Evolutionary conservation across 2,329 filamentous ascomycete species (phyloP), one percentile per base, ranked within the genome.

Genomic region (Colletotrichum navitas): DNA sequence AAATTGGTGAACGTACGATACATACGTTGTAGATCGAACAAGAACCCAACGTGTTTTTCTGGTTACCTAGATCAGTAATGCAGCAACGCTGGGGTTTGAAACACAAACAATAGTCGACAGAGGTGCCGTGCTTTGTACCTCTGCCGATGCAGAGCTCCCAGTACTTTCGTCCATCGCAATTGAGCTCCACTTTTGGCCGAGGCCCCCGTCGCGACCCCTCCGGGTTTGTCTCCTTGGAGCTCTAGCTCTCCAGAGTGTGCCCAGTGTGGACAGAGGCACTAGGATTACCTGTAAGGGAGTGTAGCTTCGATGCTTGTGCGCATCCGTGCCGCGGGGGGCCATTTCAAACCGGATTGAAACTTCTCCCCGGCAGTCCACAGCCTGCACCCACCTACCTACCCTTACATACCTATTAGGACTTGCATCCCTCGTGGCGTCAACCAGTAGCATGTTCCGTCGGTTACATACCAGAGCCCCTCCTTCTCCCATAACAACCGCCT

Each of bases 301-400:
- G 39, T 58, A 47, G 41, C 49, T 41, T 55, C 26, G 51, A 64
- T 66, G 62, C 66, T 51, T 14, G 67, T 70, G 67, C 67, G 43
- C 67, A 63, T 36, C 63, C 55, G 68, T 65, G 68, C 59, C 52
- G 47, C 36, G 55, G 61, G 24, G 47, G 6, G 47, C 68, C 47
- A 61, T 65, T 70, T 45, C 66, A 72, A 70, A 70, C 69, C 61
- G 56, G 70, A 72, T 72, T 71, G 70, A 72, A 71, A 72, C 70
- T 72, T 66, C 34, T 54, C 45, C 43, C 66, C 60, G 70, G 47
- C 70, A 60, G 56, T 43, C 52, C 16, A 56, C 36, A 55, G 26
- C 59, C 64, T 63, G 41, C 60, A 39, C 32, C 39, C 11, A 43
- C 39, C 41, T 54, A 51, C 12, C 43, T 45, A 21, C 41, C 5